phyloP scores from a whole-genome alignment of 192 early-diverging fungal genomes.

The Coemansia sp. region DNA sequence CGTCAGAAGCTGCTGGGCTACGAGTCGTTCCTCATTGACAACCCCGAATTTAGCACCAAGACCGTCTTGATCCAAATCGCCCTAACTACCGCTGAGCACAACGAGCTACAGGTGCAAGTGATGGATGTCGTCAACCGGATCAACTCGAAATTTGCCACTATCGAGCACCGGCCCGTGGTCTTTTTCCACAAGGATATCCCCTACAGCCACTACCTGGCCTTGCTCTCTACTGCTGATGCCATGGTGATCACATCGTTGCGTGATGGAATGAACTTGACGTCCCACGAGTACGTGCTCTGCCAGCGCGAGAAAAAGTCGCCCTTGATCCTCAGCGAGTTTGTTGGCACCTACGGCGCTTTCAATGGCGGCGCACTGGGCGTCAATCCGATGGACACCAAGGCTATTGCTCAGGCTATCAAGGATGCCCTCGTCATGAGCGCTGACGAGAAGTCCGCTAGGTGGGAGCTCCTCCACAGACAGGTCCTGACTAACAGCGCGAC shows the following conservation, averaged over 20 bases:
- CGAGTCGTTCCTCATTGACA: slow-evolving; percentile 80
- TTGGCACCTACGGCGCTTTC: slow-evolving; percentile 90
- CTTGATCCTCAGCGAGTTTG: slow-evolving; percentile 94
- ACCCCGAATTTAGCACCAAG: slow-evolving; percentile 90
- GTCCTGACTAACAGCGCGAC: slow-evolving; percentile 68
- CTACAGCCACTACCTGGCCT: slow-evolving; percentile 84
- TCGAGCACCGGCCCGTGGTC: slow-evolving; percentile 88
- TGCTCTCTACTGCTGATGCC: slow-evolving; percentile 83
- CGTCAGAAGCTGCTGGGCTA: slow-evolving; percentile 92
- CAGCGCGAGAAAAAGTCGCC: slow-evolving; percentile 80
- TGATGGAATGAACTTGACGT: slow-evolving; percentile 97
- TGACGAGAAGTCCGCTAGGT: slow-evolving; percentile 73
- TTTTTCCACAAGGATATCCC: slow-evolving; percentile 91
- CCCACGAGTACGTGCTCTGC: slow-evolving; percentile 91
- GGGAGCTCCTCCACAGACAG: slow-evolving; percentile 70
- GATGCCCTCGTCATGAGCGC: slow-evolving; percentile 78
- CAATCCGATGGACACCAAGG: slow-evolving; percentile 96
- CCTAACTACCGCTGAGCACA: slow-evolving; percentile 85
- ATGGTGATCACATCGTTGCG: slow-evolving; percentile 88
- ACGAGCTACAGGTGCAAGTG: slow-evolving; percentile 83
- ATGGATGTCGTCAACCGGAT: slow-evolving; percentile 89
- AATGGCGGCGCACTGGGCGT: slow-evolving; percentile 79
- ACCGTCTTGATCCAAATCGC: slow-evolving; percentile 95
- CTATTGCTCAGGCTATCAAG: slow-evolving; percentile 85
- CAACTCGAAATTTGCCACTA: slow-evolving; percentile 86